Evolutionary conservation across 2,329 filamentous ascomycete genomes (phyloP).

Genomic region (Ascocoryne sarcoides): DNA sequence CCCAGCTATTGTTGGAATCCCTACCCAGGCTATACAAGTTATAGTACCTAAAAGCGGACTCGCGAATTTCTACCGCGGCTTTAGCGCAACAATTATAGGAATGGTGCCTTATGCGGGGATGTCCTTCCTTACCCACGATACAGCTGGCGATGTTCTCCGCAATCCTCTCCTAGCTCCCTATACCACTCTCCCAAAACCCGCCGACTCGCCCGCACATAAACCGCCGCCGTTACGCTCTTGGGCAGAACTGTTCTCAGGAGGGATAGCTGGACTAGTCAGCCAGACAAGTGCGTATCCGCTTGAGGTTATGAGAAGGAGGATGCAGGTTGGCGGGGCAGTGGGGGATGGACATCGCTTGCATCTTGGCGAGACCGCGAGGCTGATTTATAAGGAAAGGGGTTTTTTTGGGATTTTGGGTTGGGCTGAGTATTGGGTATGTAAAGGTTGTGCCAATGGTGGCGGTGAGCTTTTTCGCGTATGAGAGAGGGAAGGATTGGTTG

Average conservation of each 20-base stretch:
- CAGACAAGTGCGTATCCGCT: conserved; percentile 91
- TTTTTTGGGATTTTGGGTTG: conserved; percentile 81
- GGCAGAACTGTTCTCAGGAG: conserved; percentile 79
- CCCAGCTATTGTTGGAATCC: conserved; percentile 29
- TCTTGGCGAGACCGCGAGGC: conserved; percentile 67
- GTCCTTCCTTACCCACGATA: conserved; percentile 93
- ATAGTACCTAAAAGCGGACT: conserved; percentile 56
- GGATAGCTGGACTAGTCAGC: conserved; percentile 76
- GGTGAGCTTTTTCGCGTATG: conserved; percentile 57
- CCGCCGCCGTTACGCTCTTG: conserved; percentile 69
- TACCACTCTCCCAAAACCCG: conserved; percentile 62
- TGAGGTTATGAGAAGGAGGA: conserved; percentile 82
- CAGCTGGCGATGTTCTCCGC: conserved; percentile 75
- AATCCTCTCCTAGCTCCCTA: conserved; percentile 56
- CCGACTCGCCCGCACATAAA: conserved; percentile 47
- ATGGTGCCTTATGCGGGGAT: conserved; percentile 97
- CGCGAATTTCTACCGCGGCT: conserved; percentile 90
- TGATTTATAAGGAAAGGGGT: conserved; percentile 70
- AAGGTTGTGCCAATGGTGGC: conserved; percentile 90
- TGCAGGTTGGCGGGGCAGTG: conserved; percentile 94
- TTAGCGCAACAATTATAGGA: conserved; percentile 78
- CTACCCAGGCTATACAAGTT: conserved; percentile 18
- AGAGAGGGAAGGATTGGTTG: conserved; percentile 52
- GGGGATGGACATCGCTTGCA: conserved; percentile 75
- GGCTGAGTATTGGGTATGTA: conserved; percentile 86